Conservation (phyloP, 2,329 filamentous ascomycete species). For the Thyridium curvatum region DNA sequence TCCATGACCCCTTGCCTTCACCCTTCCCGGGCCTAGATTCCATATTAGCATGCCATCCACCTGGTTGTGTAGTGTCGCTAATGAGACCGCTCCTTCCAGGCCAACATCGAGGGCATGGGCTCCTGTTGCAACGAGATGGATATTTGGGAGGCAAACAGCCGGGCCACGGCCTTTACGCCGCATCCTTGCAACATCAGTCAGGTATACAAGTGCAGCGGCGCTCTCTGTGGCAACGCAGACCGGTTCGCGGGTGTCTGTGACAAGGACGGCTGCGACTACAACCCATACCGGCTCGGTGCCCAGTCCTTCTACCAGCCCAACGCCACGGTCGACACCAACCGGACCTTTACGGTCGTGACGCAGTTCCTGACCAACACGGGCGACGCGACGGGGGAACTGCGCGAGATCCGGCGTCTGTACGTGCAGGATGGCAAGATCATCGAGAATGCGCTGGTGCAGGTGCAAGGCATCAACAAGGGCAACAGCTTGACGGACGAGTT, state of each 20-base stretch:
- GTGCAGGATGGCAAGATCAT: slow-evolving; percentile 27
- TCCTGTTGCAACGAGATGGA: slow-evolving; percentile 56
- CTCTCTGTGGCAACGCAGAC: slow-evolving; percentile 21
- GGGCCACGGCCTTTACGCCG: slow-evolving; percentile 51
- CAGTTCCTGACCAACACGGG: slow-evolving; percentile 33
- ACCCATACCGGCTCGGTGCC: slow-evolving; percentile 36
- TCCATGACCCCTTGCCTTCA: no score
- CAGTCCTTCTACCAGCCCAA: slow-evolving; percentile 33
- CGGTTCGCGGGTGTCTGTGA: slow-evolving; percentile 52
- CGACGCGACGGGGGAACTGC: slow-evolving; percentile 19
- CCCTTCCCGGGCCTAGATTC: no score
- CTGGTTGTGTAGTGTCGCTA: no score
- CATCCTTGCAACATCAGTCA: slow-evolving; percentile 45
- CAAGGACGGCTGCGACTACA: slow-evolving; percentile 57
- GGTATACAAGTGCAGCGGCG: slow-evolving; percentile 32
- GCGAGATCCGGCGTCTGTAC: slow-evolving; percentile 25
- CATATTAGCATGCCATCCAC: no score
- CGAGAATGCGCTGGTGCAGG: slow-evolving; percentile 20
- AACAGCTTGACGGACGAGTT: slow-evolving; percentile 26
- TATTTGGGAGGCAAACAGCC: slow-evolving; percentile 57
- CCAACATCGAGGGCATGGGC: slow-evolving; percentile 28
- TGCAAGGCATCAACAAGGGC: slow-evolving; percentile 23
- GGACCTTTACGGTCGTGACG: slow-evolving; percentile 30
- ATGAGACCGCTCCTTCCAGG: no score
- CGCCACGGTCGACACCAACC: slow-evolving; percentile 40